Evolutionary conservation across 2,329 filamentous ascomycete genomes (phyloP).

Genomic region (Dactylellina cionopaga): DNA sequence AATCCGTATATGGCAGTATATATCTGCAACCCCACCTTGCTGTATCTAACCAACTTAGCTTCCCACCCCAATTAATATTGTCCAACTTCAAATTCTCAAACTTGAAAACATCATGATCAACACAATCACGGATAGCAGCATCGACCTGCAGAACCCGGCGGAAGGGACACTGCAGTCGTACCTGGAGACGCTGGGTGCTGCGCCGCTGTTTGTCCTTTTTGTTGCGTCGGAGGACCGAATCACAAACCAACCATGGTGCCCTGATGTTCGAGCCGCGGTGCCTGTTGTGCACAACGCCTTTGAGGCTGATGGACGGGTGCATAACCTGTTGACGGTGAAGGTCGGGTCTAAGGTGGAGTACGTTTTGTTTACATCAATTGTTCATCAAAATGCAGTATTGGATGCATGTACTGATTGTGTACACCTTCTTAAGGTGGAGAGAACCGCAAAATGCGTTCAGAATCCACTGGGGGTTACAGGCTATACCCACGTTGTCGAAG

Average conservation of each 20-base stretch:
- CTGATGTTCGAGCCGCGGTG: constrained; percentile 61
- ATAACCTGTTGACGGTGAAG: constrained; percentile 57
- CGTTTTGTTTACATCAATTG: constrained; percentile 55
- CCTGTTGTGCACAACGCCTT: constrained; percentile 59
- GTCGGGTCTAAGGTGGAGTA: constrained; percentile 59
- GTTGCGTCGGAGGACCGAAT: constrained; percentile 59
- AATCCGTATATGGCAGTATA: too few species aligned
- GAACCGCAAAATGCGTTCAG: constrained; percentile 58
- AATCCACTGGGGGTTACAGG: constrained; percentile 59
- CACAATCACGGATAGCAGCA: too few species aligned
- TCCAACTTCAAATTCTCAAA: too few species aligned
- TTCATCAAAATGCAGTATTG: not conserved
- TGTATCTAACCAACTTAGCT: too few species aligned
- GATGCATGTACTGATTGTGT: not conserved
- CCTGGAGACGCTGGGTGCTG: not conserved
- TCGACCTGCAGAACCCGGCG: constrained; percentile 8
- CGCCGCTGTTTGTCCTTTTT: constrained; percentile 60
- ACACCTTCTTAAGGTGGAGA: constrained; percentile 59
- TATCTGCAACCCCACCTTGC: too few species aligned
- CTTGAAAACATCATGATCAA: too few species aligned
- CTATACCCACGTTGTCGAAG: constrained; percentile 60
- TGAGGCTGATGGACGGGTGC: constrained; percentile 54
- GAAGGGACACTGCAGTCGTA: constrained; percentile 5
- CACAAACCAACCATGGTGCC: constrained; percentile 61
- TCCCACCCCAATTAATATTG: too few species aligned